These are phyloP conservation scores for Neurospora sp. DNA, from an alignment of 495 filamentous ascomycete genomes.

Conservation along the genomic window DNA sequence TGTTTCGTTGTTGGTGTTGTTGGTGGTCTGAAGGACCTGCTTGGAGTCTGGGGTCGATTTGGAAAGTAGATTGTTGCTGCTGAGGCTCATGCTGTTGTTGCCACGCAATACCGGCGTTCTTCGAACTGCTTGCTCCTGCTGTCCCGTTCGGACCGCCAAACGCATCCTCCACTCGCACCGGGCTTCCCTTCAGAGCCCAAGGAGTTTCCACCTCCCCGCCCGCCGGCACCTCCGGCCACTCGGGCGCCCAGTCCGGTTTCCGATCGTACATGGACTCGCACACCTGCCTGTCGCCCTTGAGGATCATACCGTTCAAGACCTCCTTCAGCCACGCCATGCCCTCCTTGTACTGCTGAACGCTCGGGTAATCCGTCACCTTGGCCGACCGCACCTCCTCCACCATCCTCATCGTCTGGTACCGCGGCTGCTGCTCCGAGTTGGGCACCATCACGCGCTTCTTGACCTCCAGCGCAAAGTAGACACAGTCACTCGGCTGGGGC, in stretches of 20 bases:
- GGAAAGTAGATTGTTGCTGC: neutral
- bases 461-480: conserved; percentile 8
- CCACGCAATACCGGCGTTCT: neutral
- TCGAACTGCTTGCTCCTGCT: neutral
- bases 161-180: neutral
- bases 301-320: conserved; percentile 9
- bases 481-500: conserved; percentile 8
- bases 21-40: neutral
- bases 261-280: conserved; percentile 10
- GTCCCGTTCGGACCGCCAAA: neutral
- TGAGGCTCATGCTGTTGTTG: neutral
- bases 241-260: conserved; percentile 7
- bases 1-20: neutral
- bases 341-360: conserved; percentile 2
- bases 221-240: neutral
- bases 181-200: neutral
- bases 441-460: conserved; percentile 3
- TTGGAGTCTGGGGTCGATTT: neutral
- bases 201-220: neutral
- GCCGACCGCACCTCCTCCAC: conserved; percentile 13
- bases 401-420: conserved; percentile 7
- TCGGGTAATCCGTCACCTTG: conserved; percentile 2
- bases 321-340: conserved; percentile 7
- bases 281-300: conserved; percentile 9
- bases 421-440: neutral